Conservation (phyloP, 1,284 basidiomycete genomes). For the Boletus semigastroideus region DNA sequence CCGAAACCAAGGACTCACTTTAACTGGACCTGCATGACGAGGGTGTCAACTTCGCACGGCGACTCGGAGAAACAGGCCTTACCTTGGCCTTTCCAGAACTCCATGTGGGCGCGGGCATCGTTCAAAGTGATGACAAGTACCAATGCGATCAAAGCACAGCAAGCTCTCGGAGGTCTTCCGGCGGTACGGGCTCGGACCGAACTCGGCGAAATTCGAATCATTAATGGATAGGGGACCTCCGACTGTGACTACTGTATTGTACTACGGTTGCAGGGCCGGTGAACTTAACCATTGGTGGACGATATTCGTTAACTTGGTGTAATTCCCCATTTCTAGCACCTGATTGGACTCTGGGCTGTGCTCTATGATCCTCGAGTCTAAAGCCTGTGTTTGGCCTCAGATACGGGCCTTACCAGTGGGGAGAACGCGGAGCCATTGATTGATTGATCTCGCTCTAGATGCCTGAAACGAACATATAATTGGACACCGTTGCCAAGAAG, state of each 20-base stretch:
- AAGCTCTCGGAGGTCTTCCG: background rate
- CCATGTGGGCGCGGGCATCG: slow-evolving; percentile 57
- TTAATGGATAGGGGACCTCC: background rate
- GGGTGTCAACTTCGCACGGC: slow-evolving; percentile 6
- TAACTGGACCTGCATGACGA: slow-evolving; percentile 57
- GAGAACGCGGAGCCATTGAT: background rate
- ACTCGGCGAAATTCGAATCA: background rate
- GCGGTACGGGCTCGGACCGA: slow-evolving; percentile 23
- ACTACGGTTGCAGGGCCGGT: background rate
- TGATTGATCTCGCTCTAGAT: slow-evolving; percentile 7
- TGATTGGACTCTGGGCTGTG: background rate
- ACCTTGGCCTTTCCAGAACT: slow-evolving; percentile 75
- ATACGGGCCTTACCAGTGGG: background rate
- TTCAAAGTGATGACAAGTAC: background rate
- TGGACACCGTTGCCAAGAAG: slow-evolving; percentile 10
- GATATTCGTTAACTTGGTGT: background rate
- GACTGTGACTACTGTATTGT: background rate
- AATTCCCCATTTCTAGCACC: background rate
- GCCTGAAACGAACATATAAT: background rate
- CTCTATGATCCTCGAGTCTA: background rate
- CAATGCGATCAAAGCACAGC: slow-evolving; percentile 2
- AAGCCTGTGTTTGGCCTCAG: background rate
- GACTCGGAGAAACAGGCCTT: background rate
- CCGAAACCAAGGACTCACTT: slow-evolving; percentile 42
- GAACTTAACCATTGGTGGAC: too few species aligned